Evolutionary conservation across 345 rosid species (phyloP).

Genomic region (Melastoma malabathricum): DNA sequence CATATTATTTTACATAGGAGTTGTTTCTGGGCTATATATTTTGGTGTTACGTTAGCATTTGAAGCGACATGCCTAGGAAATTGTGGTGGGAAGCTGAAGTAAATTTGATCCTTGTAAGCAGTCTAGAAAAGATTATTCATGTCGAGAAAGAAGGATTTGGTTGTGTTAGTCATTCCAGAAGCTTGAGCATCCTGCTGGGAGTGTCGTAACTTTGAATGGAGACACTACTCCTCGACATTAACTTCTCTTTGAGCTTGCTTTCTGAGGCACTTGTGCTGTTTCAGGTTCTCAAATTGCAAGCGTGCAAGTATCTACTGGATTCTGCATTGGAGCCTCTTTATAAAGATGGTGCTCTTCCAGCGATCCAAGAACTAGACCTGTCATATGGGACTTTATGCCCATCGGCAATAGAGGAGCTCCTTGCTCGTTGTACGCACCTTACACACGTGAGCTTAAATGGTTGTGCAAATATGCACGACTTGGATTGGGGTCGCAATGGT

Average conservation of each 20-base stretch:
- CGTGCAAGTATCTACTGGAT: slow-evolving; percentile 89
- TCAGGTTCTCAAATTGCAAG: slow-evolving; percentile 86
- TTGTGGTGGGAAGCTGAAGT: too few species aligned
- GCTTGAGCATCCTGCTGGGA: slow-evolving; percentile 1
- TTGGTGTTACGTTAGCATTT: too few species aligned
- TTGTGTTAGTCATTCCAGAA: not conserved
- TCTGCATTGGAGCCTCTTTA: slow-evolving; percentile 87
- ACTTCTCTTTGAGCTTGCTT: not conserved
- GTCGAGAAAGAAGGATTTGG: too few species aligned
- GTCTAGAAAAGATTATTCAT: too few species aligned
- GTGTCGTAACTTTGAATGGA: too few species aligned
- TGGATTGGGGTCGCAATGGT: slow-evolving; percentile 63
- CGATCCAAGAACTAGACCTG: slow-evolving; percentile 77
- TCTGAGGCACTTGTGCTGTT: slow-evolving; percentile 2
- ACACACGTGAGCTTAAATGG: slow-evolving; percentile 94
- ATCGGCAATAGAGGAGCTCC: slow-evolving; percentile 92
- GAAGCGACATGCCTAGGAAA: too few species aligned
- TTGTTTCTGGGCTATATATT: too few species aligned
- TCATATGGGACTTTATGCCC: slow-evolving; percentile 88
- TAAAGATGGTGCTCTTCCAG: slow-evolving; percentile 66
- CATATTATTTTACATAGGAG: too few species aligned
- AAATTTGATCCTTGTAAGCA: slow-evolving; percentile 1
- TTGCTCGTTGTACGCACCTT: slow-evolving; percentile 78
- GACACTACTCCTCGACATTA: not conserved
- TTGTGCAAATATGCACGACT: slow-evolving; percentile 87